A percentile compares a stretch with the other conserved stretches of the same genome.
Conservation (phyloP, 495 filamentous ascomycete species). For the Amphirosellinia nigrospora region DNA sequence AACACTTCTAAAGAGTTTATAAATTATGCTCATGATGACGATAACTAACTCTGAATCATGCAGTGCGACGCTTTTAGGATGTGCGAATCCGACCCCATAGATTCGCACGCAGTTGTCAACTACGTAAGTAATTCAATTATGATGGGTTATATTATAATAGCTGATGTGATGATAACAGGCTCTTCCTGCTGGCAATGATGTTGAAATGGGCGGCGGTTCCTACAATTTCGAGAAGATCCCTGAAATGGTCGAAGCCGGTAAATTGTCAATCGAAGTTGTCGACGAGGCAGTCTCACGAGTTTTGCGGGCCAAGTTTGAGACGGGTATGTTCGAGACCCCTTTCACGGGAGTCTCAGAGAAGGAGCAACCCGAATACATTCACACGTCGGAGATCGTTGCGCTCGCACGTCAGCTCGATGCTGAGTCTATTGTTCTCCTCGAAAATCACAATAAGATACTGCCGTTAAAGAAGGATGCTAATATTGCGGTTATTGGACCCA, state of each 20-base stretch:
- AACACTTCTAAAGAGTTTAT: neutral
- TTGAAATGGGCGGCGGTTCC: constrained; percentile 78
- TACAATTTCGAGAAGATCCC: constrained; percentile 72
- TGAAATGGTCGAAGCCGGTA: constrained; percentile 63
- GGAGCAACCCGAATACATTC: constrained; percentile 61
- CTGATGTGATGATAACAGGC: constrained; percentile 39
- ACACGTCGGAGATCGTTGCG: constrained; percentile 60
- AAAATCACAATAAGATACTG: constrained; percentile 67
- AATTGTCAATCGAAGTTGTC: constrained; percentile 60
- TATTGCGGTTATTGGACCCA: constrained; percentile 75
- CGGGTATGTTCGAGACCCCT: constrained; percentile 72
- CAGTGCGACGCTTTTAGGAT: constrained; percentile 64
- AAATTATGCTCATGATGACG: neutral
- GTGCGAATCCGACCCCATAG: constrained; percentile 62
- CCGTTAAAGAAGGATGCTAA: constrained; percentile 65
- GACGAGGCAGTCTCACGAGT: constrained; percentile 69
- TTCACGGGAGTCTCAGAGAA: constrained; percentile 59
- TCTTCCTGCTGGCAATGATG: constrained; percentile 70
- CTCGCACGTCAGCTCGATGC: constrained; percentile 66
- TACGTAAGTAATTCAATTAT: constrained; percentile 46
- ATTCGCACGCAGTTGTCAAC: constrained; percentile 59
- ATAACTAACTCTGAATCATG: neutral
- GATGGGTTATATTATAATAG: neutral
- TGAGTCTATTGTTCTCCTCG: constrained; percentile 72
- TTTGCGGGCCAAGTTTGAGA: constrained; percentile 67